Base-by-base conservation (phyloP, 2,329 filamentous ascomycete species). In the Onygenales sp. region DNA sequence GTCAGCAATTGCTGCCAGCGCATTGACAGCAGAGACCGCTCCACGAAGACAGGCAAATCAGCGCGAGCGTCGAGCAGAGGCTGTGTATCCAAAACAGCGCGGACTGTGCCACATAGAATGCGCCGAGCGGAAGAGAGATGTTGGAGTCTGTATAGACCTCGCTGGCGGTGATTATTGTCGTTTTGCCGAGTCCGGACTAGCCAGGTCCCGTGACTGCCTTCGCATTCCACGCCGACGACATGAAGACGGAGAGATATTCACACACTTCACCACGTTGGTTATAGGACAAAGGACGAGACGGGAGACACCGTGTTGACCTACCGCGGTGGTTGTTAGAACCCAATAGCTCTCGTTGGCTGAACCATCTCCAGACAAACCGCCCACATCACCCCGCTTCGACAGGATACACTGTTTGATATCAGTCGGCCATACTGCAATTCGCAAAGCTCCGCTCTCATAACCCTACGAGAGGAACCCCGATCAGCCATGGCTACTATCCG, bases 401-500 rank as follows among this genome's bases (percentile, higher is more conserved):
- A 27, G 5, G 21, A 27, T 27, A 13, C 11, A 46, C 17, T 14
- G 13, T 2, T 49, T 36, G 41, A 41, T 11, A 49, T 49, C 36
- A 31, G 35, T 5, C 32, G n/a, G 14, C 35, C 32, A 21, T 38
- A 36, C 5, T 38, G n/a, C 3, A 33, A 27, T 14, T 17, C 47
- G 36, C 47, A 9, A 27, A 41, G 17, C 21, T 49, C 17, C 17
- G 39, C 21, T 14, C 36, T 7, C 35, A 32, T 49, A 49, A 27
- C 36, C 7, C 39, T 35, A 11, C 10, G 11, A 39, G 21, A 6
- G 31, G n/a, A 49, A 41, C 17, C 17, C 36, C 17, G 5, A 41
- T 49, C 9, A 38, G 69, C 57, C 44, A 94, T 94, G 89, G 85
- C 86, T 53, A 87, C 86, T 52, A 87, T 97, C 66, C 86, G 91